Evolutionary conservation across 306 rosid genomes (phyloP), one percentile per base, ranked within the genome.

Genomic region (Casuarina cunninghamiana): DNA sequence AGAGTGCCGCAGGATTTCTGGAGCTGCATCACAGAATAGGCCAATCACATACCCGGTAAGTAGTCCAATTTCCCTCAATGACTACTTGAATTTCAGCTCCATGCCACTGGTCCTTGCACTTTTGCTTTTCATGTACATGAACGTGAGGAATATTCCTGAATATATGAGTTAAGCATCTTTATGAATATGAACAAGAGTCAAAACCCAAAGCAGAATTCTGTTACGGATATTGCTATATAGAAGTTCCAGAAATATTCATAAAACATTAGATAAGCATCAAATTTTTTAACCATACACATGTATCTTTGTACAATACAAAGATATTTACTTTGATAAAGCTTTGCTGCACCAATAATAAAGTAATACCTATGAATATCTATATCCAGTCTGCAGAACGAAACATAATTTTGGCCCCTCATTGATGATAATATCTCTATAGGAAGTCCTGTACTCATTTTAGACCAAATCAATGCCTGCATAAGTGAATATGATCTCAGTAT

Each of bases 51-150:
- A 94, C 98, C 53, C 98, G 97, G 83, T 94, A 94, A 39, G 97
- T 94, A 76, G 98, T 89, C 98, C 98, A 94, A 58, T 94, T 94
- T 60, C 98, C 98, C 84, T 92, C 98, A 76, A 94, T 94, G 68
- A 94, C 98, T 79, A 94, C 97, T 92, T 94, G 97, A 85, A 92
- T 94, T 84, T 90, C 95, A 84, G 98, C 98, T 73, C 98, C 98
- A 68, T 78, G 93, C 98, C 97, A 91, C 16, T 10, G 19, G 46
- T 87, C 93, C 86, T 83, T 86, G 83, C 81, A 86, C 73, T 90
- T 93, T 72, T 88, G 83, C 75, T 89, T 92, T 78, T 92, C 97
- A 84, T 94, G 97, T 77, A 85, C 75, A 88, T 94, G 95, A 74
- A 94, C 77, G 86, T 92, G 97, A 70, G 98, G 98, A 77, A 92